Conservation (phyloP, 2,329 filamentous ascomycete species). For the Niveomyces coronatus region DNA sequence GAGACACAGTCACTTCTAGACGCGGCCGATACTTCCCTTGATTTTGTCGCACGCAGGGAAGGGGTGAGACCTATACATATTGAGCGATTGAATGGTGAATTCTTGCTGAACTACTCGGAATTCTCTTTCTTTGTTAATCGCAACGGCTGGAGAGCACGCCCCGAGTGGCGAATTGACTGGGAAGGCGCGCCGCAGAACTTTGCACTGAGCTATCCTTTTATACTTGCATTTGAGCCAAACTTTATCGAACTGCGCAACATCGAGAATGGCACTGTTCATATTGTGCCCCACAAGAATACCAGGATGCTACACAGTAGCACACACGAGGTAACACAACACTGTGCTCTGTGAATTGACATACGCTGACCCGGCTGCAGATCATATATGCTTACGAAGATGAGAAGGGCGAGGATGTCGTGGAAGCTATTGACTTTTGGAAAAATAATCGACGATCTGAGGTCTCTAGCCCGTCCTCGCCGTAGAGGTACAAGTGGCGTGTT, state of each 20-base stretch:
- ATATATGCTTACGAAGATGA: constrained; percentile 97
- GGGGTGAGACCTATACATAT: constrained; percentile 94
- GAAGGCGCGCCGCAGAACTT: constrained; percentile 88
- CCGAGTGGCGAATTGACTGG: constrained; percentile 97
- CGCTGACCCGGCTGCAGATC: constrained; percentile 50
- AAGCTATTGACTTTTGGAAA: constrained; percentile 95
- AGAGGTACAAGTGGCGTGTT: no score
- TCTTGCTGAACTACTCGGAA: constrained; percentile 94
- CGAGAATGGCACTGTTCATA: constrained; percentile 88
- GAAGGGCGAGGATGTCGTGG: constrained; percentile 82
- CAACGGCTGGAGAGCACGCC: constrained; percentile 91
- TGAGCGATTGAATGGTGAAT: constrained; percentile 92
- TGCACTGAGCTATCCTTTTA: constrained; percentile 92
- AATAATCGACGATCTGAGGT: constrained; percentile 43
- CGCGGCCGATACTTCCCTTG: constrained; percentile 93
- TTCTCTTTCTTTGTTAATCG: constrained; percentile 99
- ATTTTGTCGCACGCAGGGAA: constrained; percentile 91
- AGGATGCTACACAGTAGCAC: constrained; percentile 96
- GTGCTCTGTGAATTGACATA: background rate
- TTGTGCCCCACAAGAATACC: constrained; percentile 93
- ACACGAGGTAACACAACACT: constrained; percentile 62
- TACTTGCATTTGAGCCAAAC: constrained; percentile 91
- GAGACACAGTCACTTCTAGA: constrained; percentile 95
- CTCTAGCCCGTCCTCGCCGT: constrained; percentile 16
- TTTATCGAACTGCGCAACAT: constrained; percentile 96